Base-by-base conservation (phyloP, 306 rosid genomes). In the Acacia crassicarpa region DNA sequence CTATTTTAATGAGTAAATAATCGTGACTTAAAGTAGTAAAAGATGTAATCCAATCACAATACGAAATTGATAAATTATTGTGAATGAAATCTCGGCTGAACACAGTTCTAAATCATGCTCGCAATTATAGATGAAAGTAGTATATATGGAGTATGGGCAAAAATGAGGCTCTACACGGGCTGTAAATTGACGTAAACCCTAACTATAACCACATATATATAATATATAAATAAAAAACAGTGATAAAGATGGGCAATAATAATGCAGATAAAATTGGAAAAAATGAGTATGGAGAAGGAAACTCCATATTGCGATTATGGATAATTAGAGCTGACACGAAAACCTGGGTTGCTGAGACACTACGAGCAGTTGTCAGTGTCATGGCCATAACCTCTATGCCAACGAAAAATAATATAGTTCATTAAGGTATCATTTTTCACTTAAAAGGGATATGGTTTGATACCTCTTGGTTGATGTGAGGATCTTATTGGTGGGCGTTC, bases 231-330 rank as follows among this genome's bases (percentile, higher is more conserved):
- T 2, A 0, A 10, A 61, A 27, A 25, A 23, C 16, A 3, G 1
- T 23, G 20, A 13, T 72, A 77, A 85, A 80, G 83, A 80, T 70
- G 83, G 56, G 74, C 88, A 88, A 83, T 85, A 85, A 89, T 86
- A 83, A 89, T 86, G 35, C 76, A 78, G 76, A 80, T 66, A 5
- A 54, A 84, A 84, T 67, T 76, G 79, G 77, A 63, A 72, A 6
- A 5, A 38, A 38, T 9, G 30, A 15, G 27, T 43, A 41, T 20
- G 48, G 10, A 41, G 33, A 69, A 22, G 74, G 33, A 12, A 69
- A 44, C 82, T 77, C 43, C 45, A 79, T 83, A 83, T 45, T 73
- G 41, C 41, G 75, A 79, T 75, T 74, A 8, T 3, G 4, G 67
- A 3, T 25, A 27, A 62, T 58, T 22, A 58, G 32, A 27, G 20